phyloP scores from a whole-genome alignment of 768 basidiomycete species.

The Tulasnella calospora region DNA sequence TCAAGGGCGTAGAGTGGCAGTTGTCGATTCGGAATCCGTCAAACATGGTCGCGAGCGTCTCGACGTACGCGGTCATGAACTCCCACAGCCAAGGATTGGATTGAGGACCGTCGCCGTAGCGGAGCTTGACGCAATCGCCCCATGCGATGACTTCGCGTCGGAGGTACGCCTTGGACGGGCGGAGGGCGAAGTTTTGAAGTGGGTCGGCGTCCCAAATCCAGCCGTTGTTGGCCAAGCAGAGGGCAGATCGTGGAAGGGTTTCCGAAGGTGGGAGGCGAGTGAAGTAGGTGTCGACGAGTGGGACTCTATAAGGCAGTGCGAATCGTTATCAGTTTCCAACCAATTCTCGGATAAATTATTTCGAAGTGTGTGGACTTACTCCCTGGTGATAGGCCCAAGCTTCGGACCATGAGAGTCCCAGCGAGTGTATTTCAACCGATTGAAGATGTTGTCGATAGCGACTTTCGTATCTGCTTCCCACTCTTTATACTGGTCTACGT shows the following conservation, averaged over 20 bases:
- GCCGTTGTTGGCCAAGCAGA: slow-evolving; percentile 93
- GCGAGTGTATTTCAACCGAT: slow-evolving; percentile 72
- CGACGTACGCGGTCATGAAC: slow-evolving; percentile 82
- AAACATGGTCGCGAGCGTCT: slow-evolving; percentile 71
- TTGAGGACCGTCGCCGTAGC: slow-evolving; percentile 74
- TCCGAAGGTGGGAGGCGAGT: slow-evolving; percentile 60
- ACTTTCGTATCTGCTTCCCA: slow-evolving; percentile 77
- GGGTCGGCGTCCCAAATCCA: slow-evolving; percentile 99
- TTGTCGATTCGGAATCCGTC: slow-evolving; percentile 98
- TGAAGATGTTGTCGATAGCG: slow-evolving; percentile 68
- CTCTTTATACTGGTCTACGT: slow-evolving; percentile 80
- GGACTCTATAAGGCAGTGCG: slow-evolving; percentile 49
- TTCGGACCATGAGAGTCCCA: slow-evolving; percentile 80
- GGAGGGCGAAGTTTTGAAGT: slow-evolving; percentile 85
- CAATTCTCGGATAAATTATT: not conserved
- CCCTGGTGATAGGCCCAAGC: slow-evolving; percentile 67
- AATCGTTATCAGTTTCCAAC: not conserved
- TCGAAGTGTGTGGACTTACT: slow-evolving; percentile 40
- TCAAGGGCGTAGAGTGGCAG: slow-evolving; percentile 93
- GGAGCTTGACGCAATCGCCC: slow-evolving; percentile 97
- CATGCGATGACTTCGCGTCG: slow-evolving; percentile 95
- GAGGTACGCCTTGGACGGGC: slow-evolving; percentile 89
- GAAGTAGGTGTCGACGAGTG: slow-evolving; percentile 89
- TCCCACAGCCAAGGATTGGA: slow-evolving; percentile 94
- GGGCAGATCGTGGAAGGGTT: slow-evolving; percentile 48